These are phyloP conservation scores for Hanseniaspora osmophila DNA, from an alignment of 805 yeast genomes.

Conservation along the genomic window DNA sequence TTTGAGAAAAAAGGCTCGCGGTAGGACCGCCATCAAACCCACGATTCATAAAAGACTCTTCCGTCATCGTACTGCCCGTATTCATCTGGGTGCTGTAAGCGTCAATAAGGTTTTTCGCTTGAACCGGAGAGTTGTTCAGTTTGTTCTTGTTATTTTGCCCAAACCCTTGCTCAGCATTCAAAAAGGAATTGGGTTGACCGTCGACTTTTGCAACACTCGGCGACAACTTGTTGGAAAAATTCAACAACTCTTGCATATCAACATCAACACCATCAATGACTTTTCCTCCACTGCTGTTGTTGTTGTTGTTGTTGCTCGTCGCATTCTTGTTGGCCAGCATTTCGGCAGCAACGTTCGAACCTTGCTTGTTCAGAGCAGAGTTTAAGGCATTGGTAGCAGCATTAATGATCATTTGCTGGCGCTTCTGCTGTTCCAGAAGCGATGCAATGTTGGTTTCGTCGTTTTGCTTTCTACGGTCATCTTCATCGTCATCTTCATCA, in stretches of 20 bases:
- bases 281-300: neutral
- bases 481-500: neutral
- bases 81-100: too few relatives aligned
- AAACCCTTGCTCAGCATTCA: neutral
- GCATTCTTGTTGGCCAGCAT: neutral
- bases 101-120: too few relatives aligned
- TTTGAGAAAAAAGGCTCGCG: too few relatives aligned
- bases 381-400: neutral
- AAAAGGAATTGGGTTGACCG: neutral
- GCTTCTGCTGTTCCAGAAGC: neutral
- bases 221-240: neutral
- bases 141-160: neutral
- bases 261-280: neutral
- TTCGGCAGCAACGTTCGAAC: neutral
- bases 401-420: neutral
- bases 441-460: neutral
- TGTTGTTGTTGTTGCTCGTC: neutral
- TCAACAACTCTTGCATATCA: neutral
- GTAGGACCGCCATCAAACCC: too few relatives aligned
- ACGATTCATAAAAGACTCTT: too few relatives aligned
- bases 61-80: too few relatives aligned
- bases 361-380: neutral
- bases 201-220: neutral
- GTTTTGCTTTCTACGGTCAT: neutral
- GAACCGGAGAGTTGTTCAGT: too few relatives aligned